Percentiles rank a stretch among this genome's conserved stretches.
These are phyloP conservation scores for Rhizoclosmatium globosum DNA, from an alignment of 192 early-diverging fungal genomes.

Conservation along the genomic window DNA sequence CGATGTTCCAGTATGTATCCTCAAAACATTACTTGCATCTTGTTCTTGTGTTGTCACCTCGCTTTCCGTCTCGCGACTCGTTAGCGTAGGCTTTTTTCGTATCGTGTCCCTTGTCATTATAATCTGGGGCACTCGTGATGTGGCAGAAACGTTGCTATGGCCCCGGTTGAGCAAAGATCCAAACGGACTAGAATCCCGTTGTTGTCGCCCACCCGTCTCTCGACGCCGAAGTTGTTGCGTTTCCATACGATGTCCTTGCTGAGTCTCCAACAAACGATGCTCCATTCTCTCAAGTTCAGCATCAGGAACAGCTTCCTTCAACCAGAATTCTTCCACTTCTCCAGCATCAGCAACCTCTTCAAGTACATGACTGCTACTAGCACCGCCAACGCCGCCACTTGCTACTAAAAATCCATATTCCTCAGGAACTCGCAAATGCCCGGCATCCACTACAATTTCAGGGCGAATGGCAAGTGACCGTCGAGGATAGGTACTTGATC, in stretches of 20 bases:
- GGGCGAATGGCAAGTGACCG: no score
- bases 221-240: not conserved
- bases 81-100: not conserved
- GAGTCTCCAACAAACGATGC: not conserved
- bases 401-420: not conserved
- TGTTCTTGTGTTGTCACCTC: not conserved
- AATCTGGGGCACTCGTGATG: not conserved
- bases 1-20: not conserved
- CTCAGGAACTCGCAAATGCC: not conserved
- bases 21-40: no score
- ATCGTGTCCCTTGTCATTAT: not conserved
- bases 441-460: no score
- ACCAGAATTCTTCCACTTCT: slow-evolving; percentile 31
- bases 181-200: not conserved
- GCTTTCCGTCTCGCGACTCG: not conserved
- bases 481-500: no score
- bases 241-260: not conserved
- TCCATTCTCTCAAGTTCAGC: not conserved
- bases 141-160: not conserved
- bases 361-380: not conserved
- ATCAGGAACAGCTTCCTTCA: slow-evolving; percentile 30
- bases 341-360: no score
- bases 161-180: not conserved
- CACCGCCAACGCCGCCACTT: not conserved
- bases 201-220: not conserved